Conservation (phyloP, 495 filamentous ascomycete genomes). For the Platismatia glauca region DNA sequence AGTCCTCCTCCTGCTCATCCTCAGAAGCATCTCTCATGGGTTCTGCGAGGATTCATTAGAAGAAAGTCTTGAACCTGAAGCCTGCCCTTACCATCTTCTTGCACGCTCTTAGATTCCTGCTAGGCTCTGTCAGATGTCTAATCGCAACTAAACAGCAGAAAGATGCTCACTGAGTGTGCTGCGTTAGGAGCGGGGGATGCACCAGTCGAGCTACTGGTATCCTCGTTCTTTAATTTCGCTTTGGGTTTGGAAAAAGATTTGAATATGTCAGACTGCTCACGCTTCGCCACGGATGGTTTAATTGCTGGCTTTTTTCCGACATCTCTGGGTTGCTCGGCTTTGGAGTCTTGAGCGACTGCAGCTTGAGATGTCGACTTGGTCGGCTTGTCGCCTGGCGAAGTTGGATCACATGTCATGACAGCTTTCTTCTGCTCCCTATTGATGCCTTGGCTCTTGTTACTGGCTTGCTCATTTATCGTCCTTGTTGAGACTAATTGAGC, state of each 20-base stretch:
- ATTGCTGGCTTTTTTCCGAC: constrained; percentile 29
- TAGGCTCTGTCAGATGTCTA: constrained; percentile 10
- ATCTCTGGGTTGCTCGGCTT: neutral
- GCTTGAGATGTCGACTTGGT: constrained; percentile 16
- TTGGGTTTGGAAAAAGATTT: constrained; percentile 79
- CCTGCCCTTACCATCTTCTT: constrained; percentile 47
- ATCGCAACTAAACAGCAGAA: neutral
- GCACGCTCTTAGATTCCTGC: constrained; percentile 21
- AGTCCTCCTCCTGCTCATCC: constrained; percentile 61
- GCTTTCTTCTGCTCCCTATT: constrained; percentile 1
- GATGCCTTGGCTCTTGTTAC: constrained; percentile 2
- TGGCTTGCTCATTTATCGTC: constrained; percentile 10
- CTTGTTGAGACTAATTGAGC: constrained; percentile 23
- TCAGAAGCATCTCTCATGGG: constrained; percentile 57
- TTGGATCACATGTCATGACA: constrained; percentile 24
- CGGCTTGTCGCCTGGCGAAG: constrained; percentile 15
- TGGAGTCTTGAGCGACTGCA: neutral
- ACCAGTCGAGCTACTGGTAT: constrained; percentile 28
- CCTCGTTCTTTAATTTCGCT: constrained; percentile 49
- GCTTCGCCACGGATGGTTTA: constrained; percentile 44
- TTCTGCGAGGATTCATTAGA: constrained; percentile 23
- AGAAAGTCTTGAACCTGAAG: constrained; percentile 22
- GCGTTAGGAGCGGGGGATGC: constrained; percentile 31
- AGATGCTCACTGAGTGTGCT: constrained; percentile 32
- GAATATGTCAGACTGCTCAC: constrained; percentile 60